These are phyloP conservation scores for Henckelia pumila DNA, from an alignment of 257 asterid species.

Conservation along the genomic window DNA sequence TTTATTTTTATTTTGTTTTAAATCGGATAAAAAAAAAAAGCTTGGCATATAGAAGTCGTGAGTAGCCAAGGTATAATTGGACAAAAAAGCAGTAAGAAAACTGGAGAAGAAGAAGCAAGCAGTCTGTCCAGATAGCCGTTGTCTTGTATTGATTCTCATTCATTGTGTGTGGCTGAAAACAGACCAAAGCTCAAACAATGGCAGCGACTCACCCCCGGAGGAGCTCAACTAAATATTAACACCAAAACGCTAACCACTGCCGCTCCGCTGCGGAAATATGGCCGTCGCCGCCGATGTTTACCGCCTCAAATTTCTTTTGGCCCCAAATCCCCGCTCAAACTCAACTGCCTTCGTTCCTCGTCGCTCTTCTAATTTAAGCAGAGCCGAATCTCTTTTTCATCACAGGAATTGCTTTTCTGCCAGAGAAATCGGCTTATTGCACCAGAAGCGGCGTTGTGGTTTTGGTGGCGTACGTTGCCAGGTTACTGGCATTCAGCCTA, in stretches of 20 bases:
- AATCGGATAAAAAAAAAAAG: too few species aligned
- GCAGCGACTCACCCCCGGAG: constrained; percentile 8
- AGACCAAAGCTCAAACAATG: background rate
- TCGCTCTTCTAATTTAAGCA: constrained; percentile 19
- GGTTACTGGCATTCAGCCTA: constrained; percentile 40
- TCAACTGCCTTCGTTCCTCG: constrained; percentile 20
- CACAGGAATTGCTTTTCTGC: constrained; percentile 19
- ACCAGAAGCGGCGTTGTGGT: constrained; percentile 30
- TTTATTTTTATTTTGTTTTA: too few species aligned
- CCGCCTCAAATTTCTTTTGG: constrained; percentile 28
- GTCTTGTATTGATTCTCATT: too few species aligned
- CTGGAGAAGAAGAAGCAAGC: background rate
- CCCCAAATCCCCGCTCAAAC: constrained; percentile 21
- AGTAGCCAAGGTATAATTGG: background rate
- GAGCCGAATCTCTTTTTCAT: constrained; percentile 17
- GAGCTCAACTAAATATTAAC: background rate
- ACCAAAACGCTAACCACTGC: background rate
- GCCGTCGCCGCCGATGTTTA: constrained; percentile 38
- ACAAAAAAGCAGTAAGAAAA: background rate
- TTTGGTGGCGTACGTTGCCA: constrained; percentile 39
- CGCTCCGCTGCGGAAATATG: constrained; percentile 33
- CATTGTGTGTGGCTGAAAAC: constrained; percentile 37
- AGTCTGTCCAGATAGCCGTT: constrained; percentile 21
- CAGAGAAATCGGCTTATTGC: constrained; percentile 16
- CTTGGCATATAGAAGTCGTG: too few species aligned